These are phyloP conservation scores for Pseudogymnoascus sp. DNA, from an alignment of 2,329 filamentous ascomycete species.

Conservation along the genomic window DNA sequence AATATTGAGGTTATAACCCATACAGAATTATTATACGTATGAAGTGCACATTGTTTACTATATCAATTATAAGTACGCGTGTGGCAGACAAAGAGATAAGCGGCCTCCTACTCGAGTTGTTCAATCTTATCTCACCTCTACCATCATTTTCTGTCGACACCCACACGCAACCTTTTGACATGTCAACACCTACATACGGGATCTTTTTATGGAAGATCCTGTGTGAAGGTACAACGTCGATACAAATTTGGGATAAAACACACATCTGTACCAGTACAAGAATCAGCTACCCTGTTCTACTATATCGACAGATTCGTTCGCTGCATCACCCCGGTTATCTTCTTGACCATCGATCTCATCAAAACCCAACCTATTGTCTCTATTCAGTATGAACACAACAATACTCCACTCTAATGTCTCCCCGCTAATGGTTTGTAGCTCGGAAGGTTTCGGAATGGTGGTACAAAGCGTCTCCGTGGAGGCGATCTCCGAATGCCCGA, in stretches of 20 bases:
- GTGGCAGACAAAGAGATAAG: neutral
- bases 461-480: neutral
- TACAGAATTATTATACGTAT: neutral
- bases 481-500: neutral
- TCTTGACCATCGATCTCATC: neutral
- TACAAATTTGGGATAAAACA: neutral
- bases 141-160: neutral
- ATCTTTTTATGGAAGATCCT: neutral
- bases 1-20: neutral
- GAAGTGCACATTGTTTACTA: neutral
- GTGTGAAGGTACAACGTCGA: neutral
- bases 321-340: neutral
- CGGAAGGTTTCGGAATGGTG: neutral
- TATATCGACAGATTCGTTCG: neutral
- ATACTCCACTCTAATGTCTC: neutral
- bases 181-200: neutral
- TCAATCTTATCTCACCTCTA: neutral
- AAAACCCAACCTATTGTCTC: neutral
- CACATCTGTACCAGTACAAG: neutral
- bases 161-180: neutral
- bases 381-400: neutral
- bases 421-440: neutral
- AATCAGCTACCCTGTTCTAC: neutral
- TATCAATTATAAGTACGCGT: neutral
- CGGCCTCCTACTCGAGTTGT: neutral